phyloP scores from a whole-genome alignment of 2,329 filamentous ascomycete genomes.

The Fusarium sp. region DNA sequence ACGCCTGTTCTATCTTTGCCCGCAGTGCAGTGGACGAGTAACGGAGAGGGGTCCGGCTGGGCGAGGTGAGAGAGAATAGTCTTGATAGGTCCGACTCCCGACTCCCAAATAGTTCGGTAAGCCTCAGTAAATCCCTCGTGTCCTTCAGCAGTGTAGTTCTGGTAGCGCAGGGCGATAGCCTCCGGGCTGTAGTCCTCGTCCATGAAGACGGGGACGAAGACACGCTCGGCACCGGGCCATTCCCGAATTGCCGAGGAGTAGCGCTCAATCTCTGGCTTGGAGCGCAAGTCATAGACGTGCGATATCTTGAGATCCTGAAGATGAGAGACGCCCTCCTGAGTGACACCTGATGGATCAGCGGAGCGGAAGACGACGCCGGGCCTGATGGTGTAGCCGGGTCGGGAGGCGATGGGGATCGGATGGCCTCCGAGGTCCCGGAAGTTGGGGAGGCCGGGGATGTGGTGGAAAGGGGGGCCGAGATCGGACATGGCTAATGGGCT shows the following conservation, averaged over 20 bases:
- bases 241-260: slow-evolving; percentile 46
- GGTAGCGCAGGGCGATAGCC: slow-evolving; percentile 66
- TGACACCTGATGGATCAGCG: slow-evolving; percentile 69
- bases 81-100: slow-evolving; percentile 60
- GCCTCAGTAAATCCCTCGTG: slow-evolving; percentile 67
- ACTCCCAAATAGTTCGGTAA: slow-evolving; percentile 67
- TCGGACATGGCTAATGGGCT: slow-evolving; percentile 29
- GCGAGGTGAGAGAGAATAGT: slow-evolving; percentile 64
- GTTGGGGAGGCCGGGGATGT: slow-evolving; percentile 68
- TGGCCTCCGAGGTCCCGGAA: slow-evolving; percentile 73
- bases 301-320: slow-evolving; percentile 66
- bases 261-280: slow-evolving; percentile 63
- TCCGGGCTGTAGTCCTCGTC: slow-evolving; percentile 69
- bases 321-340: slow-evolving; percentile 58
- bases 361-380: slow-evolving; percentile 70
- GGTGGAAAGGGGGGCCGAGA: slow-evolving; percentile 56
- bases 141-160: slow-evolving; percentile 64
- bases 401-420: slow-evolving; percentile 56
- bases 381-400: slow-evolving; percentile 62
- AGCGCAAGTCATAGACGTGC: slow-evolving; percentile 73
- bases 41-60: slow-evolving; percentile 52
- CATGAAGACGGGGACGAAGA: slow-evolving; percentile 71
- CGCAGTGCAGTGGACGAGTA: slow-evolving; percentile 76
- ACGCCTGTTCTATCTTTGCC: slow-evolving; percentile 82
- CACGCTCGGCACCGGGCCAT: slow-evolving; percentile 54